Evolutionary conservation across 176 grass and related monocot genomes (phyloP), one percentile per base, ranked within the genome.

Genomic region (Typha latifolia): DNA sequence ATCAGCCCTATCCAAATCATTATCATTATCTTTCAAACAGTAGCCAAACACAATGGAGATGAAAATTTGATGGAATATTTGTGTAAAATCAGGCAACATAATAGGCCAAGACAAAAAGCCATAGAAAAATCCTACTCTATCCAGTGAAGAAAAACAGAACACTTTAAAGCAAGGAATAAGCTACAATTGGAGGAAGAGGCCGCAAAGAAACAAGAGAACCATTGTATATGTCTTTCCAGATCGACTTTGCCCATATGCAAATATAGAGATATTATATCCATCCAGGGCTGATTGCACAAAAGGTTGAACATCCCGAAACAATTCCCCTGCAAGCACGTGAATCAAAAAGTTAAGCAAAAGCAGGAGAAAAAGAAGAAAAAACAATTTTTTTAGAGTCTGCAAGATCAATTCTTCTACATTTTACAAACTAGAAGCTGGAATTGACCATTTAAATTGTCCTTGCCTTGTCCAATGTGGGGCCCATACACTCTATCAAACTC

Each of bases 161-260:
- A 9, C n/a, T 43, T 43, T 43, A 10, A 43, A 43, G 37, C 37
- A 43, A 43, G 37, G 37, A 43, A 43, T 6, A 59, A 19, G n/a
- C 11, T 59, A 59, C 20, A 55, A 59, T 57, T 34, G n/a, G 51
- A 67, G 50, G 14, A 34, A 61, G 20, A 67, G 9, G 37, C 20
- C 53, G 10, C 4, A 19, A 19, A 19, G 53, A 73, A 13, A 26
- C 57, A 49, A 67, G 63, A 62, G 11, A 79, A 97, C 94, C 89
- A 99, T 85, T 66, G 86, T 99, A 64, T 99, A 78, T 72, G 94
- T 93, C 80, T 99, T 99, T 49, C 94, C 94, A 77, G 94, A 93
- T 71, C 53, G n/a, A 70, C 85, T 99, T 80, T 88, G 94, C 67
- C 94, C 94, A 78, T 93, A 99, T 62, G 89, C 82, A 82, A 99